These are phyloP conservation scores for Trametes versicolor DNA, from an alignment of 1,284 basidiomycete species.

Conservation along the genomic window DNA sequence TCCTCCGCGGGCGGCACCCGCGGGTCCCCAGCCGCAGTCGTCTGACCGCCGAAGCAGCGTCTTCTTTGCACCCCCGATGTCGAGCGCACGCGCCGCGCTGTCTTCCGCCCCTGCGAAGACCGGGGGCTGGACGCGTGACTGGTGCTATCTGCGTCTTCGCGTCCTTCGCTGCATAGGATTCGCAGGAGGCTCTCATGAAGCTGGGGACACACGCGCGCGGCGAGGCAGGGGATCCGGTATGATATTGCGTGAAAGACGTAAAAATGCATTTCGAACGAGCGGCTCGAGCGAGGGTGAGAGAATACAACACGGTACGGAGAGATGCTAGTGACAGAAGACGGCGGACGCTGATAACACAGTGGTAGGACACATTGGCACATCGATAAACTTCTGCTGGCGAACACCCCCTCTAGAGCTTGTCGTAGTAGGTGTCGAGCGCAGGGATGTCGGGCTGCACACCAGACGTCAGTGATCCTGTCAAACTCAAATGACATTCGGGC, in stretches of 20 bases:
- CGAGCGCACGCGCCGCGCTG: constrained; percentile 3
- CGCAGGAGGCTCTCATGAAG: constrained; percentile 18
- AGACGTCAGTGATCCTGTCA: constrained; percentile 25
- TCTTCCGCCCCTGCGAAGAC: constrained; percentile 13
- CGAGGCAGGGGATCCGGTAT: constrained; percentile 21
- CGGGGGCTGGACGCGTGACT: constrained; percentile 9
- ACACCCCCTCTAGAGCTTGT: constrained; percentile 66
- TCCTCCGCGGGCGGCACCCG: not conserved
- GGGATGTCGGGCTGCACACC: constrained; percentile 81
- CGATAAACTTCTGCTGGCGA: constrained; percentile 39
- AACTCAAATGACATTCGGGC: not conserved
- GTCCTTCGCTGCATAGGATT: constrained; percentile 12
- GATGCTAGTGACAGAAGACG: constrained; percentile 38
- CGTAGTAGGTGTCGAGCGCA: constrained; percentile 88
- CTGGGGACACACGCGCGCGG: constrained; percentile 12
- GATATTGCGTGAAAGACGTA: constrained; percentile 34
- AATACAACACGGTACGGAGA: constrained; percentile 41
- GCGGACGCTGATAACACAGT: constrained; percentile 39
- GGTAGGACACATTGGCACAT: constrained; percentile 38
- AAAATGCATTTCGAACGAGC: constrained; percentile 32
- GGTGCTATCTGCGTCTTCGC: constrained; percentile 8
- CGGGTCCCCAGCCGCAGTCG: not conserved
- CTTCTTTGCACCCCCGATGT: constrained; percentile 24
- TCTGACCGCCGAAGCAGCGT: constrained; percentile 4
- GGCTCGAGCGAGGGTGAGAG: constrained; percentile 33